These are phyloP conservation scores for Amanita brunnescens DNA, from an alignment of 768 basidiomycete genomes.

Conservation along the genomic window DNA sequence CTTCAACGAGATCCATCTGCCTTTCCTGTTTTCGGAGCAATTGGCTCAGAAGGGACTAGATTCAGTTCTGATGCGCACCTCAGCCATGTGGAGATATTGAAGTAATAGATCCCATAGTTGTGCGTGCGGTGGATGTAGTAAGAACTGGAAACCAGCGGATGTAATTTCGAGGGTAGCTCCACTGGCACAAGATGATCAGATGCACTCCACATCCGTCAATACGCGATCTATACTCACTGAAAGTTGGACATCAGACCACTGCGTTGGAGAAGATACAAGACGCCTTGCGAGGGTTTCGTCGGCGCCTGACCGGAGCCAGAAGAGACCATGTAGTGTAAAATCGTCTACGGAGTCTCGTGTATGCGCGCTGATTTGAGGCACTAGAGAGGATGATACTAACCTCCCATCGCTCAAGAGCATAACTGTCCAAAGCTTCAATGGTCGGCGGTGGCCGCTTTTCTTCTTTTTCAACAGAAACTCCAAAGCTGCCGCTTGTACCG, in stretches of 20 bases:
- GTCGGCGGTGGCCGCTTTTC: slow-evolving; percentile 46
- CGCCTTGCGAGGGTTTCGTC: slow-evolving; percentile 71
- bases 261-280: slow-evolving; percentile 72
- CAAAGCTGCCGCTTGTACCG: slow-evolving; percentile 76
- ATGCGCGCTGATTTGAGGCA: neutral
- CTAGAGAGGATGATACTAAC: slow-evolving; percentile 27
- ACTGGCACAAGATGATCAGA: slow-evolving; percentile 21
- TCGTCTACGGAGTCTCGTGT: slow-evolving; percentile 48
- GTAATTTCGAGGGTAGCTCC: slow-evolving; percentile 72
- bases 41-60: slow-evolving; percentile 12
- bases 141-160: slow-evolving; percentile 91
- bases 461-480: slow-evolving; percentile 61
- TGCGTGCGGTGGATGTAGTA: slow-evolving; percentile 87
- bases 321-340: slow-evolving; percentile 97
- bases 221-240: slow-evolving; percentile 34
- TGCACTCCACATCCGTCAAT: slow-evolving; percentile 10
- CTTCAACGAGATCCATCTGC: slow-evolving; percentile 88
- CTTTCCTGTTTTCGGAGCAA: slow-evolving; percentile 46
- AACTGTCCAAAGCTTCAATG: slow-evolving; percentile 62
- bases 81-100: slow-evolving; percentile 80
- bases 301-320: slow-evolving; percentile 74
- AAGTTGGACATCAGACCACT: slow-evolving; percentile 79
- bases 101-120: slow-evolving; percentile 94
- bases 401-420: slow-evolving; percentile 89
- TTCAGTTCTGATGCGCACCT: slow-evolving; percentile 38